phyloP scores from a whole-genome alignment of 345 rosid genomes.

The Aquilaria sinensis region DNA sequence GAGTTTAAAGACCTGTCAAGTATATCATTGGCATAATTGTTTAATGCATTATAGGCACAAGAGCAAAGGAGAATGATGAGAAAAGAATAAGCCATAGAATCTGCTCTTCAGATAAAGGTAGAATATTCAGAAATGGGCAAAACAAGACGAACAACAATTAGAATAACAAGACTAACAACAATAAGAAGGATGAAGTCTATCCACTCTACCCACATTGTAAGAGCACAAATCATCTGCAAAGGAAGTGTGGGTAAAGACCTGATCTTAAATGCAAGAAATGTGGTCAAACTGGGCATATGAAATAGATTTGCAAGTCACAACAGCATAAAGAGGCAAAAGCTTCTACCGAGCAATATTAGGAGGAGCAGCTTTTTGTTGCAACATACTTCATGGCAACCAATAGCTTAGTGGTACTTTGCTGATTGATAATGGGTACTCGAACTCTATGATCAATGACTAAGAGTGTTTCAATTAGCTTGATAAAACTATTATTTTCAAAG shows the following conservation, averaged over 20 bases:
- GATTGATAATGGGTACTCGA: neutral
- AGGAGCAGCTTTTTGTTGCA: too few species aligned
- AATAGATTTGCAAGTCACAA: too few species aligned
- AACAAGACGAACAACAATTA: neutral
- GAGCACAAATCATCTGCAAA: neutral
- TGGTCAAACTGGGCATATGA: too few species aligned
- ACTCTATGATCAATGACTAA: neutral
- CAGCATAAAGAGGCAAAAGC: too few species aligned
- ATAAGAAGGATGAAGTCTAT: neutral
- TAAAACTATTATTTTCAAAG: neutral
- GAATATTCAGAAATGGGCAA: neutral
- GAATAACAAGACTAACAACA: neutral
- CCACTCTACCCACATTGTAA: neutral
- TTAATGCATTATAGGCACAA: neutral
- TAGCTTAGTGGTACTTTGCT: too few species aligned
- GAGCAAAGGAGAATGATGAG: too few species aligned
- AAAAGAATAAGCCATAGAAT: neutral
- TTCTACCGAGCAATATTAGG: too few species aligned
- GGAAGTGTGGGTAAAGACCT: too few species aligned
- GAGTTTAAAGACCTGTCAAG: neutral
- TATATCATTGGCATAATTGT: neutral
- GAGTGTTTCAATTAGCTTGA: neutral
- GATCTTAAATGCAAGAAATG: too few species aligned
- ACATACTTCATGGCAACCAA: too few species aligned
- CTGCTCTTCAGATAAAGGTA: neutral